A percentile compares a stretch with the other conserved stretches of the same genome.
Evolutionary conservation across 2,329 filamentous ascomycete species (phyloP).

Genomic region (Sarocladium oryzae): DNA sequence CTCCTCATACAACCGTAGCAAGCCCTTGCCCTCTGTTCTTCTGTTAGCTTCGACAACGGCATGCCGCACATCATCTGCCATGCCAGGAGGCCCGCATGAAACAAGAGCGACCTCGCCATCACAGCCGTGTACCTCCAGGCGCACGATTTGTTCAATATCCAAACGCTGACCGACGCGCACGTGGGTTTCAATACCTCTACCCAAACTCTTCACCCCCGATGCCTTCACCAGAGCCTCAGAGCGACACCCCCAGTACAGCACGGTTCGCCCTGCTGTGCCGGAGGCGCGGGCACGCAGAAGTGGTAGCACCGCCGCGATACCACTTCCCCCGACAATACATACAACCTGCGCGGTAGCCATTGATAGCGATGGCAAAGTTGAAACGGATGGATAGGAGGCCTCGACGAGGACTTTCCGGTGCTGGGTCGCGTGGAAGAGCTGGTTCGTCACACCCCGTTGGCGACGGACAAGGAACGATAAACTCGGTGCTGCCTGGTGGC

Average conservation of each 20-base stretch:
- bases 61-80: slow-evolving; percentile 14
- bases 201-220: slow-evolving; percentile 9
- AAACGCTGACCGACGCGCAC: not conserved
- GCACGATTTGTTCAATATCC: slow-evolving; percentile 1
- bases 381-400: slow-evolving; percentile 15
- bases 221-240: not conserved
- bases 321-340: slow-evolving; percentile 22
- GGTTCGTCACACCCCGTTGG: slow-evolving; percentile 13
- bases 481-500: slow-evolving; percentile 6
- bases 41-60: slow-evolving; percentile 2
- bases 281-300: not conserved
- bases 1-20: slow-evolving; percentile 1
- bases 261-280: slow-evolving; percentile 7
- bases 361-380: slow-evolving; percentile 7
- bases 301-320: slow-evolving; percentile 20
- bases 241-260: slow-evolving; percentile 13
- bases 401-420: slow-evolving; percentile 6
- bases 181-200: slow-evolving; percentile 10
- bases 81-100: slow-evolving; percentile 12
- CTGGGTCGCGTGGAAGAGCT: slow-evolving; percentile 4
- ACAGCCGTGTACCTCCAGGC: slow-evolving; percentile 6
- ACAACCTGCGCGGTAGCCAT: slow-evolving; percentile 15
- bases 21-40: not conserved
- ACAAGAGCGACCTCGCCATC: slow-evolving; percentile 10
- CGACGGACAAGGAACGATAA: slow-evolving; percentile 15